phyloP scores from a whole-genome alignment of 108 stramenopile species.

The Pseudonitzschia pungens region DNA sequence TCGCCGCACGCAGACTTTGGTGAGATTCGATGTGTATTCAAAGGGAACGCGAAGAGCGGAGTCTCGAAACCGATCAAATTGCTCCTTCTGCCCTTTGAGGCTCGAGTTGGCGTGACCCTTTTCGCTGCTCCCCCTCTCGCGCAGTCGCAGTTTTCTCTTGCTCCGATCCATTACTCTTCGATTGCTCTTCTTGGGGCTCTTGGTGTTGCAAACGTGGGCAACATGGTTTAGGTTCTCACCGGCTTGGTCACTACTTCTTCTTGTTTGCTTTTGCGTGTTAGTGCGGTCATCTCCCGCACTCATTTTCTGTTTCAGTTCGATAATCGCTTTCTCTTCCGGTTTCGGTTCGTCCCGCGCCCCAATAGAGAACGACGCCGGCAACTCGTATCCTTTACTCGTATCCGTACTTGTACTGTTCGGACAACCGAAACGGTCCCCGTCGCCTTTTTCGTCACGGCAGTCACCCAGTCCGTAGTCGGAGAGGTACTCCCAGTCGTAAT shows the following conservation, averaged over 20 bases:
- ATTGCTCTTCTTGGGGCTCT: conserved; percentile 17
- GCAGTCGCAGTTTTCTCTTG: background rate
- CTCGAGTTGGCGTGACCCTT: background rate
- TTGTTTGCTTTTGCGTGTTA: no score
- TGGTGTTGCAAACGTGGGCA: background rate
- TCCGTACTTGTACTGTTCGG: no score
- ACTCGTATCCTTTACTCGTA: no score
- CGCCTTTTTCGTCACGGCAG: background rate
- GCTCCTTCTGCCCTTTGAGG: conserved; percentile 15
- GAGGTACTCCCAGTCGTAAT: no score
- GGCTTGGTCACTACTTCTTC: no score
- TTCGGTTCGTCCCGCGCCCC: no score
- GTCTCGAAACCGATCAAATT: conserved; percentile 30
- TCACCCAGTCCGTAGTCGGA: no score
- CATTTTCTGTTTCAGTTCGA: no score
- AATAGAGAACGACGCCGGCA: no score
- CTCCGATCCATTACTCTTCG: conserved; percentile 10
- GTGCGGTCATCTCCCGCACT: no score
- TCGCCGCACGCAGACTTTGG: conserved; percentile 51
- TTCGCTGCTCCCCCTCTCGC: background rate
- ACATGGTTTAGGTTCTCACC: no score
- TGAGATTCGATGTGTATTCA: conserved; percentile 46
- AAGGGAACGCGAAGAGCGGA: conserved; percentile 49
- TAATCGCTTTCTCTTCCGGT: no score
- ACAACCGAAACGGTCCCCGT: background rate